Conservation (phyloP, 2,329 filamentous ascomycete genomes). For the Nothophaeocryptopus gaeumannii region DNA sequence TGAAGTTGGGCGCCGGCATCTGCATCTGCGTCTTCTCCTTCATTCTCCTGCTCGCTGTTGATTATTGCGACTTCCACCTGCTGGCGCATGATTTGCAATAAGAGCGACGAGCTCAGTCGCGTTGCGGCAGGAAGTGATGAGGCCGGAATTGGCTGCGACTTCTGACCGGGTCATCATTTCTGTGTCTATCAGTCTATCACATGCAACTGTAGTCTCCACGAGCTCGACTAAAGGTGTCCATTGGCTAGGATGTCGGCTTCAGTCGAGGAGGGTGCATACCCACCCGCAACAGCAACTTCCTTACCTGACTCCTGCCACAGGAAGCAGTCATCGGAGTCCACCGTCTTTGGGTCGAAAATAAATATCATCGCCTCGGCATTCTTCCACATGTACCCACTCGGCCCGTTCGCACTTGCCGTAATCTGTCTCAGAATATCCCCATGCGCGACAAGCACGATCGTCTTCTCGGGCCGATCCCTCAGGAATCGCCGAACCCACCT, state of each 20-base stretch:
- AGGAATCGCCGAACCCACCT: constrained; percentile 32
- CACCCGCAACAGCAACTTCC: constrained; percentile 32
- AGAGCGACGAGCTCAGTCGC: too few species aligned
- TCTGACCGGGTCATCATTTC: too few species aligned
- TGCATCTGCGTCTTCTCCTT: too few species aligned
- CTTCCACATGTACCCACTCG: constrained; percentile 30
- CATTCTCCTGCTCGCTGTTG: too few species aligned
- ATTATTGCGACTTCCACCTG: too few species aligned
- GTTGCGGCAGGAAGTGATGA: too few species aligned
- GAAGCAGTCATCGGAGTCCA: constrained; percentile 30
- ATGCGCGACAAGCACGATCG: constrained; percentile 35
- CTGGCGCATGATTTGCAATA: too few species aligned
- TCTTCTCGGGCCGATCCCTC: constrained; percentile 31
- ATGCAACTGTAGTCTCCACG: too few species aligned
- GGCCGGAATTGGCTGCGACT: too few species aligned
- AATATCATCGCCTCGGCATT: constrained; percentile 33
- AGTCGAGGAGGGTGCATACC: constrained; percentile 31
- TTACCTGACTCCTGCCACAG: constrained; percentile 24
- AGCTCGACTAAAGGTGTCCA: not conserved
- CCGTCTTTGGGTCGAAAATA: constrained; percentile 27
- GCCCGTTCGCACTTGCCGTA: constrained; percentile 23
- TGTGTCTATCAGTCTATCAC: too few species aligned
- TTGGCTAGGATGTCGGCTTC: constrained; percentile 27
- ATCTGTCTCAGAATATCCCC: constrained; percentile 34
- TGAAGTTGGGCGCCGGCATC: too few species aligned